phyloP scores from a whole-genome alignment of 768 basidiomycete genomes.

The Tylopilus balloui region DNA sequence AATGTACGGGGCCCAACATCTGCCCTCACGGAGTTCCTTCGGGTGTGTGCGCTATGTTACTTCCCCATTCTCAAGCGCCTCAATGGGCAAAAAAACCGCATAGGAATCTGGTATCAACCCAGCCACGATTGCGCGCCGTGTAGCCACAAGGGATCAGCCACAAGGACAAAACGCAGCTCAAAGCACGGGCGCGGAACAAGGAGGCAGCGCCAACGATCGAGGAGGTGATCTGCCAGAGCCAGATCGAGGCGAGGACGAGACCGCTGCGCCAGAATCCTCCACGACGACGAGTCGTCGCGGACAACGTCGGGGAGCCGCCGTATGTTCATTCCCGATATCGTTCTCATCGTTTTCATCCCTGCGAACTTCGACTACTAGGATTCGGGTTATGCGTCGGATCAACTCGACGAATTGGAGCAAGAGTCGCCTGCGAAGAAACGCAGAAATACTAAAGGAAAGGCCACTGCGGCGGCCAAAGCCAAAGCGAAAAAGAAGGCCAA shows the following conservation, averaged over 20 bases:
- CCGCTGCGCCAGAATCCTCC: constrained; percentile 1
- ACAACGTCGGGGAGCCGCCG: constrained; percentile 10
- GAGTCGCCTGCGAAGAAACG: constrained; percentile 49
- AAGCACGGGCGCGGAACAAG: constrained; percentile 12
- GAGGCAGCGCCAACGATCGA: constrained; percentile 7
- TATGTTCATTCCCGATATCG: not conserved
- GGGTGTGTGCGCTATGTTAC: constrained; percentile 38
- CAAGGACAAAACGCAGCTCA: constrained; percentile 30
- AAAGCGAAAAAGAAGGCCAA: constrained; percentile 40
- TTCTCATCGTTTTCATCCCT: not conserved
- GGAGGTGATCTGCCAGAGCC: constrained; percentile 16
- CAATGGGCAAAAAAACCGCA: not conserved
- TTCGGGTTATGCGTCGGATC: constrained; percentile 64
- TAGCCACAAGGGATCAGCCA: constrained; percentile 26
- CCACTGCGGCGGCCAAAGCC: constrained; percentile 37
- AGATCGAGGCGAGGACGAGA: constrained; percentile 5
- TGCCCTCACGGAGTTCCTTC: constrained; percentile 77
- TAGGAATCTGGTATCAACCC: constrained; percentile 54
- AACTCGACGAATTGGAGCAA: constrained; percentile 60
- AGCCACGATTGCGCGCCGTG: constrained; percentile 37
- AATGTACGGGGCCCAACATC: constrained; percentile 81
- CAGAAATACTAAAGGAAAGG: constrained; percentile 44
- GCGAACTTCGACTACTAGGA: constrained; percentile 6
- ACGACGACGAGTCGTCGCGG: constrained; percentile 16
- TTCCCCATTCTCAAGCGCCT: constrained; percentile 18